Evolutionary conservation across 257 asterid species (phyloP), one percentile per base, ranked within the genome.

Genomic region (Fraxinus quadrangulata): DNA sequence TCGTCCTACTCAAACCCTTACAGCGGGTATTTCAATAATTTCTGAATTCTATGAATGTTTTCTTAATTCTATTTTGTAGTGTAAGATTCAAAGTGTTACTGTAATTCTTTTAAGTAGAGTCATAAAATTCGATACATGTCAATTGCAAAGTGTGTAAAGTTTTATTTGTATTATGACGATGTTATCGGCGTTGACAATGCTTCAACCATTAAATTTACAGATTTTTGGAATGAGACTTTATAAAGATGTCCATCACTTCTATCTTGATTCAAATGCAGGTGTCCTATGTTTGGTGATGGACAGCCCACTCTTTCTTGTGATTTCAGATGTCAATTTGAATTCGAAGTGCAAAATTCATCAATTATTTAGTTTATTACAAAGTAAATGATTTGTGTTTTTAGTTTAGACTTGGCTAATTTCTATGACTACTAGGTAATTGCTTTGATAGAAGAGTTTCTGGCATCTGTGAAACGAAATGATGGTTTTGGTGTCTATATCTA

Each of bases 391-490:
- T 72, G 23, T 83, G 42, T 70, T 71, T 34, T 70, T 81, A 67
- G 82, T 76, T 80, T 75, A 70, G 67, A 59, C 72, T n/a, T n/a
- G n/a, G n/a, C n/a, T n/a, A n/a, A n/a, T n/a, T n/a, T n/a, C n/a
- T n/a, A n/a, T n/a, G n/a, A n/a, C n/a, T n/a, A n/a, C n/a, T 72
- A 96, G 98, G 98, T 96, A 81, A 92, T 96, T 84, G 90, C 85
- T 63, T 85, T 96, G 83, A 93, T 97, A 28, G 96, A 96, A 84
- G 98, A 96, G 91, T 97, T 96, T 83, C 88, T 96, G 81, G 89
- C 70, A 75, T 88, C 99, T 73, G 92, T 97, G 72, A 92, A 84
- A 84, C 93, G 84, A 82, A 90, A 80, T 84, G 96, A 91, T 39
- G 79, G 85, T 77, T 75, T 90, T 76, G 94, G 83, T 67, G 72